phyloP scores from a whole-genome alignment of 768 basidiomycete species.

The Tephrocybe sp. region DNA sequence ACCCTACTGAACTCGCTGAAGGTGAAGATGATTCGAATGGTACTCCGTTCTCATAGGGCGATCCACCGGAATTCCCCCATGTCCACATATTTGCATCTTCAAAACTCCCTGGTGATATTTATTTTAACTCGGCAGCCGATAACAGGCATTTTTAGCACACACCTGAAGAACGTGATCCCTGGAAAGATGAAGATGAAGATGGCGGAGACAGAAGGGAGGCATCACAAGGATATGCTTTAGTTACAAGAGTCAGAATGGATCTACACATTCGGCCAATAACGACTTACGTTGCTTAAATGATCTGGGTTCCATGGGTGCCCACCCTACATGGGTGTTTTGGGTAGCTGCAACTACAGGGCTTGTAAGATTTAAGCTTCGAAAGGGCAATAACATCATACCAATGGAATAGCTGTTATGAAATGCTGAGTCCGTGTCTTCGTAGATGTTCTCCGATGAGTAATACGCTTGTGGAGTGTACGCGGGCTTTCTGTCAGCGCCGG shows the following conservation, averaged over 20 bases:
- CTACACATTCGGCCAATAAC: background rate
- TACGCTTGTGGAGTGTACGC: constrained; percentile 4
- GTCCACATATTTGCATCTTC: constrained; percentile 5
- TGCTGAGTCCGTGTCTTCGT: background rate
- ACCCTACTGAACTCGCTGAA: constrained; percentile 28
- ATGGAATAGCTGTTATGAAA: background rate
- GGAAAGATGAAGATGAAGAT: background rate
- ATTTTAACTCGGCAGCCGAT: too few relatives aligned
- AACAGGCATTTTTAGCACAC: too few relatives aligned
- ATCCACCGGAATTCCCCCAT: constrained; percentile 4
- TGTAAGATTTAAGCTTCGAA: background rate
- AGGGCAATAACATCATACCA: background rate
- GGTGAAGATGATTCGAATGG: constrained; percentile 4
- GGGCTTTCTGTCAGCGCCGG: constrained; percentile 8
- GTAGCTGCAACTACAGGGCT: background rate
- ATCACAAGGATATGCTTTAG: constrained; percentile 4
- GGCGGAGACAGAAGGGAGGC: background rate
- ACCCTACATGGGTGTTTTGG: background rate
- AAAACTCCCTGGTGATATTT: constrained; percentile 2
- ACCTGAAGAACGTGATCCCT: constrained; percentile 9
- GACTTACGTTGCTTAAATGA: constrained; percentile 9
- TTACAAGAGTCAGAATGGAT: background rate
- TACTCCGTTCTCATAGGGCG: background rate
- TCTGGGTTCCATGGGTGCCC: constrained; percentile 4
- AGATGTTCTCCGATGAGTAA: background rate